A percentile compares a stretch with the other conserved stretches of the same genome.
Evolutionary conservation across 495 filamentous ascomycete species (phyloP).

Genomic region (Neurospora sp.): DNA sequence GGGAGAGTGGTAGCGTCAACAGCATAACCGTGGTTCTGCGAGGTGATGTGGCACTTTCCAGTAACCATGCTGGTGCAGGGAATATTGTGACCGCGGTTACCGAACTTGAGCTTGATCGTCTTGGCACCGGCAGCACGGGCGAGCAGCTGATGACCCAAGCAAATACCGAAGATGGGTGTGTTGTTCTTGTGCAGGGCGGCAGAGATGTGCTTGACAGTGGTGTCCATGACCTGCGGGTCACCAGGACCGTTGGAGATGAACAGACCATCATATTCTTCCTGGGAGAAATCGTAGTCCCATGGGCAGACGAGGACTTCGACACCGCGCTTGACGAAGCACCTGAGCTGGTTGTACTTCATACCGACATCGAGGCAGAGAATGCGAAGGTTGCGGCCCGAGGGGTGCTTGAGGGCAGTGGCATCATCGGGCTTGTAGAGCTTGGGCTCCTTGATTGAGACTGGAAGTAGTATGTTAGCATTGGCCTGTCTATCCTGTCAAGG

Average conservation of each 20-base stretch:
- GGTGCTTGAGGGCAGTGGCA: conserved; percentile 59
- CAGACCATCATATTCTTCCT: conserved; percentile 82
- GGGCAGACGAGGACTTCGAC: conserved; percentile 91
- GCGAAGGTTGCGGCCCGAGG: conserved; percentile 73
- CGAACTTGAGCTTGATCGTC: conserved; percentile 95
- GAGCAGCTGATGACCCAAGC: conserved; percentile 89
- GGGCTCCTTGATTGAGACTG: conserved; percentile 79
- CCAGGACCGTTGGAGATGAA: conserved; percentile 97
- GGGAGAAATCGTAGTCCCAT: conserved; percentile 89
- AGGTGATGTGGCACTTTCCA: conserved; percentile 95
- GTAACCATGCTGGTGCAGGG: conserved; percentile 91
- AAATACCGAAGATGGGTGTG: conserved; percentile 92
- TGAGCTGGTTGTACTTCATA: conserved; percentile 93
- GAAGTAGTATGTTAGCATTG: conserved; percentile 21
- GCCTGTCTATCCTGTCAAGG: background rate
- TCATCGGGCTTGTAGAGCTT: conserved; percentile 68
- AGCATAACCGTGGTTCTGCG: conserved; percentile 93
- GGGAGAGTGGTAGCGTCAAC: conserved; percentile 73
- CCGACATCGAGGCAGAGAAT: conserved; percentile 92
- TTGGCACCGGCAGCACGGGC: conserved; percentile 81
- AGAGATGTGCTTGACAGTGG: conserved; percentile 65
- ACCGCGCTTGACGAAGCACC: conserved; percentile 83
- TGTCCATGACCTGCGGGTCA: conserved; percentile 74
- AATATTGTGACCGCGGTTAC: conserved; percentile 97
- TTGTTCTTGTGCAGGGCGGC: conserved; percentile 60